Percentiles rank a stretch among this genome's conserved stretches.
phyloP scores from a whole-genome alignment of 73 alveolate species.

The Effrenium voratum region DNA sequence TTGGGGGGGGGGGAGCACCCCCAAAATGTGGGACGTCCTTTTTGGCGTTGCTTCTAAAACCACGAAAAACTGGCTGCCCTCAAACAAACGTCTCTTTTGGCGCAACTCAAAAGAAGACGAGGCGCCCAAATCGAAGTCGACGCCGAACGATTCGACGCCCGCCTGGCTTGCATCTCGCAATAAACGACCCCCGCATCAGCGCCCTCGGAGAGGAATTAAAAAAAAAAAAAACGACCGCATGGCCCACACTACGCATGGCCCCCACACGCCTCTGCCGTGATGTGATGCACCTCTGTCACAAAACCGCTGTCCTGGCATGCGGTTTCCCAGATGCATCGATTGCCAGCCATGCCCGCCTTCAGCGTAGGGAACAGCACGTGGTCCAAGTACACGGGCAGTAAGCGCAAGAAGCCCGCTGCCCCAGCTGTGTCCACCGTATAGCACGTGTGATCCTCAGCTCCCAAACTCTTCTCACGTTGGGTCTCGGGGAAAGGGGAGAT shows the following conservation, averaged over 20 bases:
- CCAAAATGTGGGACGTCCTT: neutral
- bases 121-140: neutral
- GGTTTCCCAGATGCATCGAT: neutral
- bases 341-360: constrained; percentile 28
- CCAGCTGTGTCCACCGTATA: constrained; percentile 89
- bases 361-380: constrained; percentile 79
- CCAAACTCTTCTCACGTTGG: neutral
- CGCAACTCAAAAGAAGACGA: neutral
- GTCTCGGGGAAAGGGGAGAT: too few species aligned
- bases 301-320: constrained; percentile 73
- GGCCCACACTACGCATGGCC: neutral
- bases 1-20: neutral
- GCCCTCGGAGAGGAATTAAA: constrained; percentile 51
- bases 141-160: neutral
- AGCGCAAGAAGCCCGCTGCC: constrained; percentile 69
- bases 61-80: neutral
- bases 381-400: constrained; percentile 88
- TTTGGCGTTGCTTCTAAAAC: neutral
- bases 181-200: constrained; percentile 81
- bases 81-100: neutral
- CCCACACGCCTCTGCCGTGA: constrained; percentile 49
- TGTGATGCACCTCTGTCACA: constrained; percentile 87
- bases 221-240: neutral
- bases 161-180: constrained; percentile 90
- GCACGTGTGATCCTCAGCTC: constrained; percentile 75